Base-by-base conservation (phyloP, 345 rosid genomes). In the Rubroshorea leprosula region DNA sequence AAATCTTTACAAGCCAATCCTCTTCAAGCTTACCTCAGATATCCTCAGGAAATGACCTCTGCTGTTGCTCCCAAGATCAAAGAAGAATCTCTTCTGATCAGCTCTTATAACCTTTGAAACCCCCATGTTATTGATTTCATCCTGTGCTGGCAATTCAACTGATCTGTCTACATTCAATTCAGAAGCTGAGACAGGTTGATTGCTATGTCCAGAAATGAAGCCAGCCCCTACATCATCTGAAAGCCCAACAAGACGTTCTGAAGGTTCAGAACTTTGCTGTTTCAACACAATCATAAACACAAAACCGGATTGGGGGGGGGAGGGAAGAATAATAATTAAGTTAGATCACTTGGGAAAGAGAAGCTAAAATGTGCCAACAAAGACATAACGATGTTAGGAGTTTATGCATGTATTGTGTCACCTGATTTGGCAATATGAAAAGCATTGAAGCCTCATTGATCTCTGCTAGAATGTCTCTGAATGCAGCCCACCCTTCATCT, bases 151-250 rank as follows among this genome's bases (percentile, higher is more conserved):
- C 69, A 76, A 74, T 44, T 93, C 97, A 27, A 68, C 76, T 23
- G 90, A 68, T 67, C 90, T 76, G 29, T 93, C 98, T 39, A 65
- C 84, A 68, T 75, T 80, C 70, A 80, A 67, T 47, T 89, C 96
- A 31, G 94, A 79, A 69, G 83, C 71, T 38, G 91, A 62, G 67
- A 74, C 68, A 29, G 88, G 80, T 61, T 92, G 99, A 56, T 73
- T 82, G 54, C 87, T 79, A 57, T 89, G 90, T 35, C 99, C 99
- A 70, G 99, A 76, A 72, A 93, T 93, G 74, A 93, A 93, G 60
- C 99, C 99, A 65, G 97, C 99, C 63, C 97, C 99, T 3, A 93
- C 99, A 70, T 93, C 99, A 78, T 93, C 93, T 8, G 98, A 92
- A 57, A 92, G 96, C 58, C 95, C 99, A 71, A 76, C 91, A 49